Base-by-base conservation (phyloP, 495 filamentous ascomycete genomes). In the Aspergillus funiculosus region DNA sequence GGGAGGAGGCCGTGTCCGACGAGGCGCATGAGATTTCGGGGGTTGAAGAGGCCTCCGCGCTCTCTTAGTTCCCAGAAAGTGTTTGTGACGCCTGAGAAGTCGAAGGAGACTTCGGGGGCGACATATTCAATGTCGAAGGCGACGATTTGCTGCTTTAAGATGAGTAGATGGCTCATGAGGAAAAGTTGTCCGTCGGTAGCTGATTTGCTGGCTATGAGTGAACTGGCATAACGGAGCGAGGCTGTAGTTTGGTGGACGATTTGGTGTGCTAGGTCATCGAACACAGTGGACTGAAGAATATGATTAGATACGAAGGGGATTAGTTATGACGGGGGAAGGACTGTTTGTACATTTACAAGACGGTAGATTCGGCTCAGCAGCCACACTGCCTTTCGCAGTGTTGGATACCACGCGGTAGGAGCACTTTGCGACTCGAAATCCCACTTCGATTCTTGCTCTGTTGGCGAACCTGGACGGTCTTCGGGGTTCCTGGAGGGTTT, bases 61-160 rank as follows among this genome's bases (percentile, higher is more conserved):
- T 81, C 75, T 36, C 83, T 76, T 5, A 87, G 69, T 56, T 86
- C 81, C 73, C 77, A 86, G 54, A 94, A 87, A 3, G 86, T 85
- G 48, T 77, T 84, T 60, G 83, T 88, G 10, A 92, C 74, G 39
- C 79, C 79, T 17, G 84, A 79, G 63, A 95, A 92, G 63, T 94
- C 83, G 52, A 86, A 75, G 13, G 78, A 76, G 22, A 84, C 69
- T 48, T 81, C 81, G 24, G 86, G 83, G 24, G 85, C 80, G 32
- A 89, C 86, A 53, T 85, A 91, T 61, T 85, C 81, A 45, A 96
- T 92, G 67, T 96, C 89, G 51, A 95, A 89, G 13, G 89, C 87
- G 26, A 95, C 78, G 21, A 96, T 87, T 52, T 91, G 84, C 52
- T 91, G 88, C 56, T 94, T 94, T 8, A 96, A 78, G 48, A 94